Evolutionary conservation across 116 monocot species (phyloP).

Genomic region (Papilionanthe hybrid): DNA sequence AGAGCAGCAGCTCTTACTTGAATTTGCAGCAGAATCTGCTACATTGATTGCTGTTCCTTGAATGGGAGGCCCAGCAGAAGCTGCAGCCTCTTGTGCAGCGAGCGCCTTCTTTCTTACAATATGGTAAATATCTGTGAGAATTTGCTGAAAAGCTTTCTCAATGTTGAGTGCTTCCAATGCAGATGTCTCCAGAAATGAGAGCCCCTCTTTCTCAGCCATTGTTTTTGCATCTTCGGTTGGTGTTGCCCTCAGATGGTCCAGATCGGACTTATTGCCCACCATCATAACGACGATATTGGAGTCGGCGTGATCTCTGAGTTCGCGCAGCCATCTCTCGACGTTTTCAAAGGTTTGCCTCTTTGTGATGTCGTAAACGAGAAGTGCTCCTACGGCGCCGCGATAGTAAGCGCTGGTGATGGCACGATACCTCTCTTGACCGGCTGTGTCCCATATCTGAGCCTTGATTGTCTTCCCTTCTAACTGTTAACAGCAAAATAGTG

Average conservation of each 20-base stretch:
- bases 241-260: constrained; percentile 49
- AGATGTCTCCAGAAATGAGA: constrained; percentile 72
- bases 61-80: constrained; percentile 19
- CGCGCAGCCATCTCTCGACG: constrained; percentile 65
- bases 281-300: constrained; percentile 75
- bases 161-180: constrained; percentile 67
- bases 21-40: constrained; percentile 28
- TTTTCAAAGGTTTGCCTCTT: constrained; percentile 73
- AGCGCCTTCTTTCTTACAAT: constrained; percentile 72
- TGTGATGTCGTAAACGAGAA: constrained; percentile 53
- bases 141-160: constrained; percentile 61
- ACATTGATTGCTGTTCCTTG: constrained; percentile 70
- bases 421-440: constrained; percentile 59
- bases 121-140: constrained; percentile 57
- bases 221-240: constrained; percentile 32
- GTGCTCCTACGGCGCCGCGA: constrained; percentile 49
- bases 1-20: constrained; percentile 46
- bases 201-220: constrained; percentile 64
- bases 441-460: constrained; percentile 68
- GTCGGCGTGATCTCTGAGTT: constrained; percentile 68
- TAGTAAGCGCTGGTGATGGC: constrained; percentile 54
- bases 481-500: constrained; percentile 16
- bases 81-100: constrained; percentile 47
- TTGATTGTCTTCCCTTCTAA: constrained; percentile 55
- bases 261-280: constrained; percentile 68